Evolutionary conservation across 306 rosid species (phyloP), one percentile per base, ranked within the genome.

Genomic region (Pachyrhizus erosus): DNA sequence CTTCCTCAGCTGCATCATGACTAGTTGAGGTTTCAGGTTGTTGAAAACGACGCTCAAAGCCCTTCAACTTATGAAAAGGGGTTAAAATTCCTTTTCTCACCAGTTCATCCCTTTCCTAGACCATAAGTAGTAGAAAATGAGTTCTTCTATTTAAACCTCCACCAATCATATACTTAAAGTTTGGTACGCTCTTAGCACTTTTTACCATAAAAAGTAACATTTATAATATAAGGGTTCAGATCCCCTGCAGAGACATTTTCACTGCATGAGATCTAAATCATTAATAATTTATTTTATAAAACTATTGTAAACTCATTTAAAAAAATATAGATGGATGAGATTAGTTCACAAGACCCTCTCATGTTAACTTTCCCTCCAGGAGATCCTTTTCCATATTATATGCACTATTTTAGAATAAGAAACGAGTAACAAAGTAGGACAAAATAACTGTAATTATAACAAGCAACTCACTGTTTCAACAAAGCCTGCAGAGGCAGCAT

Each of bases 401-500:
- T n/a, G 23, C 14, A 27, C 17, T 18, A 29, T 37, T 57, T 37
- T 13, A 27, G 34, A 77, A 60, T 23, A 27, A 17, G 39, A 48
- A 43, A 49, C 26, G 61, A 70, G 52, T 64, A 70, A 64, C 42
- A 52, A 12, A 43, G 45, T 17, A 76, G 55, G 18, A 27, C 58
- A 58, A 40, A 27, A 42, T 18, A 83, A 69, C 43, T 17, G 21
- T 45, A 26, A 80, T 54, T 48, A 65, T 70, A 76, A 74, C 14
- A 67, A 69, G 33, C 51, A 85, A 87, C 98, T 93, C 87, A 93
- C 99, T 3, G 97, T 96, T 91, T 96, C 99, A 66, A 96, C 91
- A 88, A 96, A 91, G 69, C 99, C 97, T 3, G 91, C 85, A 34
- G 99, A 89, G 73, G 98, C 98, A 37, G 98, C 97, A 91, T 96